Evolutionary conservation across 179 eudicot genomes (phyloP), one percentile per base, ranked within the genome.

Genomic region (Pouteria campechiana): DNA sequence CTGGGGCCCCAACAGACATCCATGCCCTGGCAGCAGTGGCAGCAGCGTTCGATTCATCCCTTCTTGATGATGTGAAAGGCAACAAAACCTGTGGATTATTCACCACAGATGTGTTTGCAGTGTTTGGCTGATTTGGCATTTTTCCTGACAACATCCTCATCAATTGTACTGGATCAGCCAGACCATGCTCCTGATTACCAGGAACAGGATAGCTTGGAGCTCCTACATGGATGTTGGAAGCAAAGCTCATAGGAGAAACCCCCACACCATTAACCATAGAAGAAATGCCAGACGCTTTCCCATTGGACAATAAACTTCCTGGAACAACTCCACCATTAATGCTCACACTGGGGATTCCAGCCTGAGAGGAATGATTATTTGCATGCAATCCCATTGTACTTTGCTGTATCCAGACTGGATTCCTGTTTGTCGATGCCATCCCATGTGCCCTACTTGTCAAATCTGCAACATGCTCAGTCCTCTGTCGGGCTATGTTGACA

Each of bases 161-260:
- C 43, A 81, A 67, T 48, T 75, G 83, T 20, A 89, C 95, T 4
- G 93, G 97, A 55, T 89, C 95, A 44, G 72, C 71, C 23, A 85
- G 81, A 57, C 71, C 84, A 69, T 79, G 79, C 32, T 70, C 79
- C 32, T 55, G 90, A 54, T 70, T 78, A 46, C 37, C 69, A 28
- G 70, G 46, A 46, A 74, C n/a, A n/a, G n/a, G 56, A 45, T 50
- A 59, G 27, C 39, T 35, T 19, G 62, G 52, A 14, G 64, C 24
- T 43, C 64, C 63, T 6, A 32, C 44, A 37, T 25, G 25, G 17
- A 58, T 68, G 27, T 44, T 44, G 3, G 68, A 55, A 23, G 25
- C 50, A 46, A 15, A 36, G 39, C 74, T 58, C 17, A 67, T 47
- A 9, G 76, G 36, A 25, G 72, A 51, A 38, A 34, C 19, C 11